Evolutionary conservation across 371 early-diverging fungal species (phyloP), one percentile per base, ranked within the genome.

Genomic region (Zopfochytrium polystomum): DNA sequence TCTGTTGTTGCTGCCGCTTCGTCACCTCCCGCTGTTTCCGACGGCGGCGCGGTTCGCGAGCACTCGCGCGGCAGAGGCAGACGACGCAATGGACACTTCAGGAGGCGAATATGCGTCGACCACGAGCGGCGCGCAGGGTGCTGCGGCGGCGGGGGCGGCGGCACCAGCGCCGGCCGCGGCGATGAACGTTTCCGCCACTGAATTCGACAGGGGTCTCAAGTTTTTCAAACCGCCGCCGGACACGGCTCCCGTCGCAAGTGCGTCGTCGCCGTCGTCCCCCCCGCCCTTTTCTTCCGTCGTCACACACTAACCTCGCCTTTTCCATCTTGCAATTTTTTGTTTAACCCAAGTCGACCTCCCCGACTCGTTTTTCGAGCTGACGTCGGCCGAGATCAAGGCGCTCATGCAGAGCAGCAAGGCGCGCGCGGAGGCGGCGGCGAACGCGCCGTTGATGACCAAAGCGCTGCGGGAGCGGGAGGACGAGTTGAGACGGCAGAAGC

Each of bases 281-380:
- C 18, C 1, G 1, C 18, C 31, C 33, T 1, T 18, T 52, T 27
- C n/a, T 32, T 18, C 18, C 1, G 52, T 30, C 18, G 29, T 52
- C 23, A 25, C 0, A 1, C 22, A 15, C 32, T 25, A 2, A 9
- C 1, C 23, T 15, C 18, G 38, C 38, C 11, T 38, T 38, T 7
- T 38, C 38, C 38, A 11, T 18, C 7, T 11, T 38, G 38, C 38
- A 18, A 7, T 18, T 38, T 38, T 18, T 38, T 38, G 38, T n/a
- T n/a, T n/a, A 7, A 38, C 38, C 11, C 38, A 57, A 66, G 73
- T 81, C 32, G 76, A 74, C 11, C 65, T 83, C 15, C 85, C 85
- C 2, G 82, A 81, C 46, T 78, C 83, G 45, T 87, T 85, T 62
- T 87, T 76, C 71, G 68, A 78, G 31, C 61, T 79, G 1, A 49